Conservation (phyloP, 176 grass and related monocot species). For the Carex myosuroides region DNA sequence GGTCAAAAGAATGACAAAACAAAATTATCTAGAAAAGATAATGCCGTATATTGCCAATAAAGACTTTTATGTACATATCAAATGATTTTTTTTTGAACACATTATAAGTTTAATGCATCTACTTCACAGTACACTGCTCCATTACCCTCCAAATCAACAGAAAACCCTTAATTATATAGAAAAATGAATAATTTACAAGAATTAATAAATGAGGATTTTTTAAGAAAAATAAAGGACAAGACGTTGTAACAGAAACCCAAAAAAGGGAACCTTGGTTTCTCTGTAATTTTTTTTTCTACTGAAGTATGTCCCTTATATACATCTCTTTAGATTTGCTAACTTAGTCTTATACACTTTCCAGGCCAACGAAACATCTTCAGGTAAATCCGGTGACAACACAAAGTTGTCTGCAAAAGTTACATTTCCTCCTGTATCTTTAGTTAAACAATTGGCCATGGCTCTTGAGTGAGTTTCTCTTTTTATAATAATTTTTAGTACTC, state of each 20-base stretch:
- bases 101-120: not conserved
- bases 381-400: not conserved
- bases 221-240: not conserved
- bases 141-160: not conserved
- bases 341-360: conserved; percentile 5
- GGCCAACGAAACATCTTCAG: not conserved
- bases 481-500: not conserved
- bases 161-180: not conserved
- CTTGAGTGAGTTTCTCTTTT: conserved; percentile 61
- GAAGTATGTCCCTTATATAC: not conserved
- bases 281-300: not conserved
- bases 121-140: not conserved
- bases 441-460: conserved; percentile 68
- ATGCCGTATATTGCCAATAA: not conserved
- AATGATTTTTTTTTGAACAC: not conserved
- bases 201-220: not conserved
- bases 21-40: conserved; percentile 4
- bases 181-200: not conserved
- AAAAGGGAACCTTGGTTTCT: not conserved
- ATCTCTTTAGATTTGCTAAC: not conserved
- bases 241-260: not conserved
- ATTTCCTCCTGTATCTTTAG: conserved; percentile 52
- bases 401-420: conserved; percentile 22
- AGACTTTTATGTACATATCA: not conserved
- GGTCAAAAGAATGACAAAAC: not conserved